A percentile compares a stretch with the other conserved stretches of the same genome.
Evolutionary conservation across 768 basidiomycete species (phyloP).

Genomic region (Melanogaster broomeanus): DNA sequence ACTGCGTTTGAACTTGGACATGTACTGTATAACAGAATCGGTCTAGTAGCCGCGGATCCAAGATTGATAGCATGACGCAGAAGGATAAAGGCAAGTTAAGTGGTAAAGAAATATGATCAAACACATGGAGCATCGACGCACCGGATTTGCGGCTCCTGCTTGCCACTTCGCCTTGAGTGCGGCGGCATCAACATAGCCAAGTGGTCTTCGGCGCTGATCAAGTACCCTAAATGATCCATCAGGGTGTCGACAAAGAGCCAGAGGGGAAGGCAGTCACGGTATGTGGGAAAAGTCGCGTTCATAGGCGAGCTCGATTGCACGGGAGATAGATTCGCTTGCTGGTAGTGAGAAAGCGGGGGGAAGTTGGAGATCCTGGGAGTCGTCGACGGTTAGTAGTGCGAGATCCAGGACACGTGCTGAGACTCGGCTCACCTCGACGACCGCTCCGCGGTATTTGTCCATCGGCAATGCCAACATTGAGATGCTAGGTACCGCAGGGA

Average conservation of each 20-base stretch:
- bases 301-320: constrained; percentile 85
- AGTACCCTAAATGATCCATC: constrained; percentile 60
- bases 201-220: constrained; percentile 65
- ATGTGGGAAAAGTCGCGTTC: constrained; percentile 94
- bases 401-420: neutral
- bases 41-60: constrained; percentile 40
- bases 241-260: neutral
- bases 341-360: constrained; percentile 88
- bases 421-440: constrained; percentile 69
- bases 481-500: neutral
- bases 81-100: neutral
- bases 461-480: constrained; percentile 14
- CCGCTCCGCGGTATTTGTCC: constrained; percentile 83
- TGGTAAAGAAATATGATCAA: neutral
- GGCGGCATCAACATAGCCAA: constrained; percentile 85
- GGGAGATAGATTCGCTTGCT: constrained; percentile 64
- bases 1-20: constrained; percentile 73
- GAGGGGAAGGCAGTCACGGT: constrained; percentile 53
- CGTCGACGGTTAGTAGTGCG: constrained; percentile 2
- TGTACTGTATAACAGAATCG: constrained; percentile 70
- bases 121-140: constrained; percentile 36
- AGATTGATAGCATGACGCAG: neutral
- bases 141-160: constrained; percentile 67
- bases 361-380: constrained; percentile 67
- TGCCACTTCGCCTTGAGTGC: constrained; percentile 79